Base-by-base conservation (phyloP, 352 stramenopile species). In the Phytophthora ramorum region DNA sequence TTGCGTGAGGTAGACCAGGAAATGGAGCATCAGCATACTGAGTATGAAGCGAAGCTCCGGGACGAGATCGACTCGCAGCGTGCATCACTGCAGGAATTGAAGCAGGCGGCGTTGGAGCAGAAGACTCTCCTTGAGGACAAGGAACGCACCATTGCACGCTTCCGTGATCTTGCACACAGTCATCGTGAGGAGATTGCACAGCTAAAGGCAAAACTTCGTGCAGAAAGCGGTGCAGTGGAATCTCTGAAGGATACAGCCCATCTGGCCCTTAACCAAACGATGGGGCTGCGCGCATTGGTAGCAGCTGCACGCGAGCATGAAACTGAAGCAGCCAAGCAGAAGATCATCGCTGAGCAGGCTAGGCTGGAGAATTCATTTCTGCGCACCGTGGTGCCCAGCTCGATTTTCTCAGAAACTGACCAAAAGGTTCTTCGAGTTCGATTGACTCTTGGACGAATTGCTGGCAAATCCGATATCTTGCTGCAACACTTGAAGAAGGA, bases 11-110 rank as follows among this genome's bases (percentile, higher is more conserved):
- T 97, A 68, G 87, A 83, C 19, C 87, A 97, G 51, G 89, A 97
- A 66, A 91, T 97, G 74, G 89, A 97, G 66, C 87, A 97, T 59
- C 89, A 97, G 54, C 87, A 96, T 51, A 83, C 70, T 17, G 83
- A 96, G 45, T 91, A 93, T 44, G 87, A 94, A 40, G 83, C 83
- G 7, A 85, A 96, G 58, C 73, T 97, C 3, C 78, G 78, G 2
- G 56, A 66, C 7, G 88, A 97, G 50, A 89, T 96, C 10, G 84
- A 91, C 24, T 69, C 75, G 2, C 75, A 91, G 20, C 81, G 80
- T 38, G 64, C 58, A 35, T 67, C 75, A 13, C 46, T 92, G 7
- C 73, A 86, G 41, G 83, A 93, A 24, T 52, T 90, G n/a, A 89
- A 85, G 43, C 81, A 93, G 32, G 52, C 47, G 0, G 22, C 85